Percentiles rank a stretch among this genome's conserved stretches.
Conservation (phyloP, 176 grass and related monocot species). For the sorghum (Sorghum bicolor) region Sorghum_bicolor_NCBIv3 NC_012878.2:56906001-56906500, state of each 20-base stretch:
- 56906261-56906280: conserved; percentile 43
- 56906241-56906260: conserved; percentile 34
- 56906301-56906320: conserved; percentile 62
- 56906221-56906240: conserved; percentile 62
- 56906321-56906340: conserved; percentile 22
- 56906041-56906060: conserved; percentile 62
- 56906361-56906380: conserved; percentile 8
- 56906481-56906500: conserved; percentile 3
- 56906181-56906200: conserved; percentile 39
- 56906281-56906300: conserved; percentile 65
- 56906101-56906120: conserved; percentile 10
- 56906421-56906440: conserved; percentile 46
- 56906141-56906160: conserved; percentile 55
- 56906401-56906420: conserved; percentile 43
- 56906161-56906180: conserved; percentile 39
- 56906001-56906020: conserved; percentile 43
- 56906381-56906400: conserved; percentile 48
- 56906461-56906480: conserved; percentile 54
- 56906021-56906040: conserved; percentile 53
- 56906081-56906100: neutral
- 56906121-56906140: conserved; percentile 54
- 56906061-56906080: neutral
- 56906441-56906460: conserved; percentile 89
- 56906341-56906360: conserved; percentile 18
- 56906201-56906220: conserved; percentile 47